Evolutionary conservation across 1,284 basidiomycete species (phyloP), one percentile per base, ranked within the genome.

Genomic region (Apiotrichum akiyoshidainum): DNA sequence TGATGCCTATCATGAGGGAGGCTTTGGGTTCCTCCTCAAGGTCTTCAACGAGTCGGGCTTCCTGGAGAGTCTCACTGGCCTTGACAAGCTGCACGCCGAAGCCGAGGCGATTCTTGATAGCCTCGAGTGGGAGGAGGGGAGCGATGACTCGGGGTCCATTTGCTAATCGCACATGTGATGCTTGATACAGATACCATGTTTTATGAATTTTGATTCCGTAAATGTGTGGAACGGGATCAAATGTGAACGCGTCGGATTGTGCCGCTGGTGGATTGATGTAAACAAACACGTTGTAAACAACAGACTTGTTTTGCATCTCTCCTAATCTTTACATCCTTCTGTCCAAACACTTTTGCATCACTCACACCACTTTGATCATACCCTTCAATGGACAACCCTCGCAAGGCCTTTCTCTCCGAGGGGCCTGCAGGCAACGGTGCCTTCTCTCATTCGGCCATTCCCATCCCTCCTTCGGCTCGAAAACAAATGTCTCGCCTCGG

Each of bases 11-110:
- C 85, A 87, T 64, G 78, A 76, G 12, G 78, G 85, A 35, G 92
- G 92, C 0, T 90, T 92, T 66, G 81, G 81, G 10, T 88, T 97
- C 85, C 76, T 98, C 6, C 71, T 88, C 21, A 79, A 83, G 55
- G 94, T 88, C 0, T 95, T 93, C 77, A 92, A 94, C 65, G 91
- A 96, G 64, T 78, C 83, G 1, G 86, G 87, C 47, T 92, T 86
- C 70, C 79, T 98, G 34, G 92, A 94, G 78, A 77, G 78, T 57
- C 74, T 97, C 61, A 94, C 92, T 0, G 94, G 93, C 0, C 76
- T 98, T 60, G 90, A 95, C 71, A 83, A 87, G 77, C 76, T 96
- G 66, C 87, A 91, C 67, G 83, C 83, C 19, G 91, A 93, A 66
- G 86, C 87, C 26, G 74, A 65, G 22, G 64, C 64, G 1, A 56